Conservation (phyloP, 2,329 filamentous ascomycete species). For the Cercospora sp. region DNA sequence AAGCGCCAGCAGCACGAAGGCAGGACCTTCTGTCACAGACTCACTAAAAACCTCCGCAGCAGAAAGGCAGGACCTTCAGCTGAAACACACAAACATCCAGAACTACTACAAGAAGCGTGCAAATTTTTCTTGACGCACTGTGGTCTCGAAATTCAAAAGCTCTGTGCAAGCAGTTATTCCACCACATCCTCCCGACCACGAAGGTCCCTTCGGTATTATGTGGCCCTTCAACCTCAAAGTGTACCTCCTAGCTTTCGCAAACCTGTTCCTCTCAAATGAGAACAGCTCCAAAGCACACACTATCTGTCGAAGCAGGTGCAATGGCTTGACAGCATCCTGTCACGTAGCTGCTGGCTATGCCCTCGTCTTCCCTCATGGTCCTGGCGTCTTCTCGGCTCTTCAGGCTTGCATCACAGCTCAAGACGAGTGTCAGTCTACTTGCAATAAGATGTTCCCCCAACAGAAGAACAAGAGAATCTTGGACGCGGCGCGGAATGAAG, state of each 20-base stretch:
- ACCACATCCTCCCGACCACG: not conserved
- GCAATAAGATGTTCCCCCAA: not conserved
- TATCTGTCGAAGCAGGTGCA: not conserved
- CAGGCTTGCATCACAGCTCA: not conserved
- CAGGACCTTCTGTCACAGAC: no score
- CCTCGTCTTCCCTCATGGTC: not conserved
- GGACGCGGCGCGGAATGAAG: no score
- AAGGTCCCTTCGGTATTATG: not conserved
- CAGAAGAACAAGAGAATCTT: not conserved
- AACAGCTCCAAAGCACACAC: not conserved
- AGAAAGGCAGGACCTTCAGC: no score
- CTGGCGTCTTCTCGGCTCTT: not conserved
- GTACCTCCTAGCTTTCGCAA: not conserved
- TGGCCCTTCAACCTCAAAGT: not conserved
- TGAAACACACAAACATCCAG: no score
- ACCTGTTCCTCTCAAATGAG: not conserved
- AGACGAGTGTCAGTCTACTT: not conserved
- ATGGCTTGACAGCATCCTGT: not conserved
- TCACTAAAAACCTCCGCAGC: no score
- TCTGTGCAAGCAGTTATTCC: not conserved
- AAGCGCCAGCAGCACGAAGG: no score
- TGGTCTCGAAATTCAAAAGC: not conserved
- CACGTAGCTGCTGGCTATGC: not conserved
- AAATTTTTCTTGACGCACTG: no score
- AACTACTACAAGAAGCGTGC: no score